Conservation (phyloP, 1,139 yeast species). For the Candida neerlandica region DNA sequence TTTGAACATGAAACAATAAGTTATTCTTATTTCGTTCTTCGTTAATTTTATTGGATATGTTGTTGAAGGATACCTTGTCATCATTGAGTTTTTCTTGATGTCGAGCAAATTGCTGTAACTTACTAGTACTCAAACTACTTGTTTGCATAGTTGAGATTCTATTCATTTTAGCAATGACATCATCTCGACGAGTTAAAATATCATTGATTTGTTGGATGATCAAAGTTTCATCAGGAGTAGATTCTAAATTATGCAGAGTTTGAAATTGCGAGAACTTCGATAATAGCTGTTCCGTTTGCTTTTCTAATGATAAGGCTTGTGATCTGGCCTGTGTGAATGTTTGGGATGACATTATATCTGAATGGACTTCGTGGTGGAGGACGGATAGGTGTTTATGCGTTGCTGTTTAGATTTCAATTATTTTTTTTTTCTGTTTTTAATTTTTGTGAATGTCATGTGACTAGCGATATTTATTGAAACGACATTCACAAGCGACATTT, state of each 20-base stretch:
- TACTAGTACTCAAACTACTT: constrained; percentile 63
- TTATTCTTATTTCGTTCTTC: constrained; percentile 80
- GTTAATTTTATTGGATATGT: constrained; percentile 59
- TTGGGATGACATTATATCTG: constrained; percentile 34
- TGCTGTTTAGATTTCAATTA: background rate
- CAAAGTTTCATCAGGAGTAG: constrained; percentile 68
- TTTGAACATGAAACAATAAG: constrained; percentile 71
- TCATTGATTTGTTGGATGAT: constrained; percentile 54
- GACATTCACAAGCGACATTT: too few relatives aligned
- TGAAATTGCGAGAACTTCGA: constrained; percentile 39
- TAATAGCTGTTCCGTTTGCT: constrained; percentile 43
- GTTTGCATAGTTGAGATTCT: constrained; percentile 20
- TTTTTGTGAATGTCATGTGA: background rate
- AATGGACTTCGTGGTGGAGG: too few relatives aligned
- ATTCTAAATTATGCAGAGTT: constrained; percentile 22
- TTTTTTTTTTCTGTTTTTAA: background rate
- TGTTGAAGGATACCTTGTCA: constrained; percentile 62
- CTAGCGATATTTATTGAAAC: too few relatives aligned
- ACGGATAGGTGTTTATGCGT: background rate
- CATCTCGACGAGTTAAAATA: constrained; percentile 36
- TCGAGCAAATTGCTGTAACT: constrained; percentile 78
- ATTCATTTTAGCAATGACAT: constrained; percentile 34
- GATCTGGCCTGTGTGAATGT: constrained; percentile 43
- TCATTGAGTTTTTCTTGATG: constrained; percentile 78
- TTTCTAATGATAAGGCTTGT: constrained; percentile 43